Evolutionary conservation across 805 yeast genomes (phyloP), one percentile per base, ranked within the genome.

Genomic region (Diddensiella caesifluorescens): DNA sequence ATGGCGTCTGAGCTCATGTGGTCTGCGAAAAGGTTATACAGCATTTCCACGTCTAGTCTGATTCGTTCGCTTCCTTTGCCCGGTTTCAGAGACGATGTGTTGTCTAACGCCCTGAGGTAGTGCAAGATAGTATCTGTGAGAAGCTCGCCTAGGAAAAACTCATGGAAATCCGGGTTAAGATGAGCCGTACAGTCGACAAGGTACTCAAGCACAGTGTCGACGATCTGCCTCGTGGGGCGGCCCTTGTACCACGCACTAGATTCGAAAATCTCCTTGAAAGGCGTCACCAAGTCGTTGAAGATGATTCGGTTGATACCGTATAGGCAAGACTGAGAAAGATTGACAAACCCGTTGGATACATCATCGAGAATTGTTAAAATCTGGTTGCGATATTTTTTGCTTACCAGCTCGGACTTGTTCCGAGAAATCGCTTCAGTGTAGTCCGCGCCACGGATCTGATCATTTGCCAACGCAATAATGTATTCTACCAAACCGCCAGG

Each of bases 401-500:
- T 71, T 32, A 86, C 83, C 54, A 77, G 68, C n/a, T 74, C 77
- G 18, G 77, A 74, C 52, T 81, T 73, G 45, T 81, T 72, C 37
- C 75, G 76, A 4, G 82, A 72, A 43, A 84, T 79, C 19, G 83
- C 82, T 48, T 83, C 92, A 2, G 80, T 65, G 48, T 75, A 75
- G 51, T 77, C 81, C 2, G 83, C 82, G 12, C 80, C 80, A 48
- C 79, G 70, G 67, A 79, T 75, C 61, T 83, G 94, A 51, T 89
- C 92, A 61, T 87, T 87, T 2, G 89, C 90, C 13, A 85, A 70
- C 0, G 95, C 95, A 12, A 84, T 74, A 39, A 84, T 63, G 61
- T 87, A 87, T 55, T 87, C 95, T 29, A 81, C 69, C 22, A 87
- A 65, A 1, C 95, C 96, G 19, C 84, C 78, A n/a, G 81, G 76